Conservation (phyloP, 1,139 yeast genomes). For the Blastobotrys apis region DNA sequence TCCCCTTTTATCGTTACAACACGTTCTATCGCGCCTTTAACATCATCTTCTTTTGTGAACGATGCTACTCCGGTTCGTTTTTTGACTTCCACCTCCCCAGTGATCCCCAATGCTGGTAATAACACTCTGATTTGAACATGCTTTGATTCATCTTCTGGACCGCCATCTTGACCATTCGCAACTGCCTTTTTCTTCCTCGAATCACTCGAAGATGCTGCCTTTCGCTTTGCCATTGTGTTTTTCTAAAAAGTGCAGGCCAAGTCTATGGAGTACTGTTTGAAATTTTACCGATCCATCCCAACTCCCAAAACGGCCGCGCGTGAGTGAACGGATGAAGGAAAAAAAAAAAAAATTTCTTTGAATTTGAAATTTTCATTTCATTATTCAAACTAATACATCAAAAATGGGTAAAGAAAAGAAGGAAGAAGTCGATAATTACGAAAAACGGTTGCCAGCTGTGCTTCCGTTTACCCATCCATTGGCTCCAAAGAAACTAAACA, state of each 20-base stretch:
- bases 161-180: neutral
- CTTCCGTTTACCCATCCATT: constrained; percentile 92
- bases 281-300: too few species aligned
- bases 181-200: constrained; percentile 10
- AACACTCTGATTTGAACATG: constrained; percentile 9
- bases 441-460: constrained; percentile 81
- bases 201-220: constrained; percentile 11
- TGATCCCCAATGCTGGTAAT: constrained; percentile 6
- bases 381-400: constrained; percentile 6
- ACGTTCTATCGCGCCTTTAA: constrained; percentile 68
- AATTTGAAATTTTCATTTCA: neutral
- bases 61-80: constrained; percentile 8
- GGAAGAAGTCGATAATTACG: constrained; percentile 73
- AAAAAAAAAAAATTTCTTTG: neutral
- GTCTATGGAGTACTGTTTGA: neutral
- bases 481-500: constrained; percentile 93
- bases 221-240: constrained; percentile 14
- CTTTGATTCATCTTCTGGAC: constrained; percentile 10
- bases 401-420: constrained; percentile 33
- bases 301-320: too few species aligned
- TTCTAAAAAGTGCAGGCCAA: neutral
- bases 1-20: constrained; percentile 69
- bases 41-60: constrained; percentile 8
- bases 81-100: constrained; percentile 9
- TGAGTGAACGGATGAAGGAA: neutral